These are phyloP conservation scores for Porphyra umbilicalis DNA, from an alignment of 31 red algal species.

Conservation along the genomic window DNA sequence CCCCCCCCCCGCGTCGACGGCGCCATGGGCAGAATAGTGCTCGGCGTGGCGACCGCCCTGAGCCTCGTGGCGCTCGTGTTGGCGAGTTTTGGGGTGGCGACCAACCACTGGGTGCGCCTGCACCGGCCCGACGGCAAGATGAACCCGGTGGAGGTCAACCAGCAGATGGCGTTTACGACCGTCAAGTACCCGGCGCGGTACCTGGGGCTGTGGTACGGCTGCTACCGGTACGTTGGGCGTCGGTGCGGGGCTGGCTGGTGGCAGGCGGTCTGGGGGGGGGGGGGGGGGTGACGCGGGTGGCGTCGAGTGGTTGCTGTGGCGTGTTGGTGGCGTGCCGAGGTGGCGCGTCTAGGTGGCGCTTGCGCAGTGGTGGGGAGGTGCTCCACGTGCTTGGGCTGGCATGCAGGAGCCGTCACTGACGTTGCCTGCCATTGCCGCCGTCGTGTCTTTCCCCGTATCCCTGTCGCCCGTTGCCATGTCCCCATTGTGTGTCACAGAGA, in stretches of 20 bases:
- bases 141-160: not conserved
- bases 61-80: not conserved
- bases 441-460: too few species aligned
- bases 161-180: not conserved
- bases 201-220: not conserved
- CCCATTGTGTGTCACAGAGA: not conserved
- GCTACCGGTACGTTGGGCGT: not conserved
- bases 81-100: not conserved
- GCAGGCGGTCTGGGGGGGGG: too few species aligned
- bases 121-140: not conserved
- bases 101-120: not conserved
- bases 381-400: too few species aligned
- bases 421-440: too few species aligned
- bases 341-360: too few species aligned
- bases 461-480: too few species aligned
- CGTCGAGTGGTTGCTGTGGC: too few species aligned
- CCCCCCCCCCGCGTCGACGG: not conserved
- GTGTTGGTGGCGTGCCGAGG: too few species aligned
- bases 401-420: too few species aligned
- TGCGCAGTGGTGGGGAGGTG: too few species aligned
- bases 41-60: not conserved
- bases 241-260: not conserved
- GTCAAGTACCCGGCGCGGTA: not conserved
- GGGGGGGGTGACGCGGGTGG: too few species aligned
- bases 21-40: not conserved